Evolutionary conservation across 2,329 filamentous ascomycete species (phyloP).

Genomic region (Verticillium albo-atrum): DNA sequence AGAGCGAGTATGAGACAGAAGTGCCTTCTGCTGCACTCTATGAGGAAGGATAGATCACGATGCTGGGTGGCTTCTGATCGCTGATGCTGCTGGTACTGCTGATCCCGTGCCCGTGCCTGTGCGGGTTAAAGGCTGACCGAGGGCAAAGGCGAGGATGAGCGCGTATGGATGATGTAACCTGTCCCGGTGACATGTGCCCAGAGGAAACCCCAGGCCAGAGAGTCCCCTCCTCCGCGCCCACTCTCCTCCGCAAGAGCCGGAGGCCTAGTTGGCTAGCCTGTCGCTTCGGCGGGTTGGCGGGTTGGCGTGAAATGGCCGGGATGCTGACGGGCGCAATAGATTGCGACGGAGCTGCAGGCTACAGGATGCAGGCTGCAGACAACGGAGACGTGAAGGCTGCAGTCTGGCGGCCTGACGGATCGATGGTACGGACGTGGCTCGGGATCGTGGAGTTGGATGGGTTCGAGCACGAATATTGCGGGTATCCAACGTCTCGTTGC

Average conservation of each 20-base stretch:
- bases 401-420: not conserved
- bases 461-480: not conserved
- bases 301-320: not conserved
- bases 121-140: not conserved
- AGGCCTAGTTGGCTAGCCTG: not conserved
- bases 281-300: too few species aligned
- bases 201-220: not conserved
- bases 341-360: not conserved
- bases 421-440: not conserved
- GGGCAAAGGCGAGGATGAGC: not conserved
- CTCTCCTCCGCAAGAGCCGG: not conserved
- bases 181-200: not conserved
- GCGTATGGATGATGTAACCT: not conserved
- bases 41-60: not conserved
- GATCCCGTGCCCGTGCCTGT: not conserved
- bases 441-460: not conserved
- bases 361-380: not conserved
- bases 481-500: not conserved
- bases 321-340: not conserved
- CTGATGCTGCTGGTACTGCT: not conserved
- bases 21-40: not conserved
- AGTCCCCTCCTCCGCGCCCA: not conserved
- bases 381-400: not conserved
- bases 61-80: not conserved
- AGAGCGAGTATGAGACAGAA: not conserved